Conservation (phyloP, 257 asterid genomes). For the Lantana camara region DNA sequence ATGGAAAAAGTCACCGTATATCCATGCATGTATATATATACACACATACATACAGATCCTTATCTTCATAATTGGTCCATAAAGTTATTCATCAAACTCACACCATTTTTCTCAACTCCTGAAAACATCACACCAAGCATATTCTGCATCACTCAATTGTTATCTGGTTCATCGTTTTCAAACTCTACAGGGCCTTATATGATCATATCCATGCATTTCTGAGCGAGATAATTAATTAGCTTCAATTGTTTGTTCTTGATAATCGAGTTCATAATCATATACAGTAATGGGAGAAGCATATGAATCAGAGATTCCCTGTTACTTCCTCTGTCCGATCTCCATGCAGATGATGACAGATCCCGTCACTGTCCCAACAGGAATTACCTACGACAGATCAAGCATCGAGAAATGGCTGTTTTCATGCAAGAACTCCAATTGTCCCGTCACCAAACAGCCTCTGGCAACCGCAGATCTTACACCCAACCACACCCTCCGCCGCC, state of each 20-base stretch:
- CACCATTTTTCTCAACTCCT: neutral
- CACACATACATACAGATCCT: slow-evolving; percentile 30
- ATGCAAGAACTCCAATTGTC: slow-evolving; percentile 50
- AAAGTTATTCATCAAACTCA: neutral
- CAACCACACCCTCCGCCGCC: slow-evolving; percentile 65
- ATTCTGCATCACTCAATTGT: neutral
- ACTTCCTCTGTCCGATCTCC: slow-evolving; percentile 81
- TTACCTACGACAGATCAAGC: slow-evolving; percentile 69
- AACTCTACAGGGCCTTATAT: neutral
- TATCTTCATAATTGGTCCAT: slow-evolving; percentile 15
- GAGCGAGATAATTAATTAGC: too few species aligned
- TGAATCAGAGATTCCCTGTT: slow-evolving; percentile 55
- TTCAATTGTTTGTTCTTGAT: too few species aligned
- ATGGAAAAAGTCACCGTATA: too few species aligned
- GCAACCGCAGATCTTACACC: slow-evolving; percentile 56
- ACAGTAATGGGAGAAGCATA: slow-evolving; percentile 19
- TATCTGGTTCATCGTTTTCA: neutral
- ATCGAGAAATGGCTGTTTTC: slow-evolving; percentile 71
- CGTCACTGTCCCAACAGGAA: slow-evolving; percentile 67
- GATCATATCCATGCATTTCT: too few species aligned
- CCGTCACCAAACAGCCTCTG: slow-evolving; percentile 59
- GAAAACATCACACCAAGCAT: neutral
- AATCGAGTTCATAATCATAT: neutral
- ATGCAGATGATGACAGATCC: slow-evolving; percentile 88
- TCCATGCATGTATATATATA: slow-evolving; percentile 2